Base-by-base conservation (phyloP, 202 grass and related monocot genomes). In the Dendrocalamus latiflorus region DNA sequence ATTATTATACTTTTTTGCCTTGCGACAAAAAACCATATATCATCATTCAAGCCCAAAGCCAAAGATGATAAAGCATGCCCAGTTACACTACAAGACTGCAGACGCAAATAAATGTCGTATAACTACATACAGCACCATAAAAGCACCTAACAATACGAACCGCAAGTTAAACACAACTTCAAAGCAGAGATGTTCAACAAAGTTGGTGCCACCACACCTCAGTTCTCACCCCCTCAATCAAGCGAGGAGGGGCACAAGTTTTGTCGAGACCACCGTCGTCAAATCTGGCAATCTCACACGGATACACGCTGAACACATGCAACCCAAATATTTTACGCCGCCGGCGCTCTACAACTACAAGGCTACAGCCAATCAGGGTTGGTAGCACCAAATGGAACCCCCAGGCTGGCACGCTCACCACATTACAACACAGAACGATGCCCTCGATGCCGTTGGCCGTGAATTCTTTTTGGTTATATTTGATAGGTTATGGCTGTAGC, bases 331-430 rank as follows among this genome's bases (percentile, higher is more conserved):
- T 34, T 77, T 6, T 77, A 72, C 8, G 16, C 82, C 72, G 13
- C 25, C 9, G n/a, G 11, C 30, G 54, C 15, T 53, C 0, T 30
- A 30, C 30, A 30, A 30, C 22, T 21, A 10, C 24, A 57, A 12
- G 49, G n/a, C 69, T 59, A 21, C 75, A 48, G 64, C 82, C 65
- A 81, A 76, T 55, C 37, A 33, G 42, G 63, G 56, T 25, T 18
- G 70, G 62, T 43, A 61, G 72, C 57, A 89, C 69, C 30, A 44
- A 22, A 67, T 58, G 28, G 41, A 49, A 21, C 30, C 55, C 60
- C 49, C 59, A 80, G 48, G 74, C 63, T 53, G 75, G n/a, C 41
- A 54, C 28, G 38, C 48, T 37, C 80, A 3, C 42, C 55, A 82
- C 12, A 2, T 18, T 45, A 57, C 66, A 68, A 39, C 63, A 3